These are phyloP conservation scores for Barnettozyma sucrosica DNA, from an alignment of 805 yeast genomes.

Conservation along the genomic window DNA sequence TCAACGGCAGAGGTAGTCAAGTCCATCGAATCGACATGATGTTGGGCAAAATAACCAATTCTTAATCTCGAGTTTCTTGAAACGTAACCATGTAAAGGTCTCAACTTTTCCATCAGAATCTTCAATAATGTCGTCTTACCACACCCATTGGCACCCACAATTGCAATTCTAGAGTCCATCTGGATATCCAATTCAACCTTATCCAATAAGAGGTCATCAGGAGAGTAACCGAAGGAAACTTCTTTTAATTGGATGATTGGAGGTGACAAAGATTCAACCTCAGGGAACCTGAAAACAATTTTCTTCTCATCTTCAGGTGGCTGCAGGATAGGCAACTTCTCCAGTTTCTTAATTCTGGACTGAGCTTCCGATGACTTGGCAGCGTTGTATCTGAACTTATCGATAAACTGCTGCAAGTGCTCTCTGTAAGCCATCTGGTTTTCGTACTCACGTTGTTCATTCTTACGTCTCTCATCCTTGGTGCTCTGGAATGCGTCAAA, in stretches of 20 bases:
- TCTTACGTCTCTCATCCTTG: conserved; percentile 91
- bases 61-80: conserved; percentile 80
- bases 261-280: conserved; percentile 87
- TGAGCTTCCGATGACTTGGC: conserved; percentile 98
- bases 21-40: conserved; percentile 98
- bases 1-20: conserved; percentile 77
- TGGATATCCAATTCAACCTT: conserved; percentile 87
- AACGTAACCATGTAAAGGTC: conserved; percentile 74
- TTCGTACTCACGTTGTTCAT: conserved; percentile 90
- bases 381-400: conserved; percentile 94
- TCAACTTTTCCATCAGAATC: conserved; percentile 69
- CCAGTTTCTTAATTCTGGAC: conserved; percentile 93
- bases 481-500: conserved; percentile 91
- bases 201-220: conserved; percentile 55
- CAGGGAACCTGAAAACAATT: conserved; percentile 87
- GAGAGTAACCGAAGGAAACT: conserved; percentile 80
- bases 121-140: conserved; percentile 96
- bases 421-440: conserved; percentile 94
- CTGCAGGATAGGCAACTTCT: conserved; percentile 86
- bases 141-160: conserved; percentile 98
- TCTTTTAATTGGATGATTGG: conserved; percentile 86
- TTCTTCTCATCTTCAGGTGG: conserved; percentile 90
- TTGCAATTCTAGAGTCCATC: conserved; percentile 90
- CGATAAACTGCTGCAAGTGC: conserved; percentile 91
- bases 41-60: conserved; percentile 97